phyloP scores from a whole-genome alignment of 2,329 filamentous ascomycete genomes.

The Calonectria pauciramosa region DNA sequence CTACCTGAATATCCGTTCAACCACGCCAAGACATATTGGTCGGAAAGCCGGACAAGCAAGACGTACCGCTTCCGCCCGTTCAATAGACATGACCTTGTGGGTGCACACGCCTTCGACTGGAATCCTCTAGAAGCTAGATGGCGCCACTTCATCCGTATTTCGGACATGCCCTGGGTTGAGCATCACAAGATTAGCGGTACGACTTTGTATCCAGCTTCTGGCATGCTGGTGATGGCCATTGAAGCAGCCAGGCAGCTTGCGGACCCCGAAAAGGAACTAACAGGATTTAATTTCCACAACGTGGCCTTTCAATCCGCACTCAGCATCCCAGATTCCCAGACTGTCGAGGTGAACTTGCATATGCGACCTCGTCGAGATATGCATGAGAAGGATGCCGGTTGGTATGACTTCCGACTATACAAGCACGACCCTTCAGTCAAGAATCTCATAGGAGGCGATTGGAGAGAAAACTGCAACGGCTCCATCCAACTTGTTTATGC shows the following conservation, averaged over 20 bases:
- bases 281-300: not conserved
- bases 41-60: not conserved
- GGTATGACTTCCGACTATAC: slow-evolving; percentile 36
- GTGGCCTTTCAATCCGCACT: not conserved
- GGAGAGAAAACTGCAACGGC: slow-evolving; percentile 11
- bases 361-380: not conserved
- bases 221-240: slow-evolving; percentile 15
- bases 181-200: slow-evolving; percentile 11
- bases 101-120: not conserved
- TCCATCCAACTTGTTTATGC: not conserved
- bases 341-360: not conserved
- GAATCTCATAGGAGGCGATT: slow-evolving; percentile 47
- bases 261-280: not conserved
- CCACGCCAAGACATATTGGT: not conserved
- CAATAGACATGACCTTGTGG: not conserved
- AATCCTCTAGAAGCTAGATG: not conserved
- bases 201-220: slow-evolving; percentile 1
- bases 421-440: slow-evolving; percentile 45
- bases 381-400: not conserved
- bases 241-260: slow-evolving; percentile 7
- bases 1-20: slow-evolving; percentile 4
- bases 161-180: slow-evolving; percentile 7
- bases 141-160: slow-evolving; percentile 1
- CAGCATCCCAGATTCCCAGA: not conserved
- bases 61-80: not conserved